Percentiles rank a stretch among this genome's conserved stretches.
phyloP scores from a whole-genome alignment of 768 basidiomycete genomes.

The Boletus reticulatus region DNA sequence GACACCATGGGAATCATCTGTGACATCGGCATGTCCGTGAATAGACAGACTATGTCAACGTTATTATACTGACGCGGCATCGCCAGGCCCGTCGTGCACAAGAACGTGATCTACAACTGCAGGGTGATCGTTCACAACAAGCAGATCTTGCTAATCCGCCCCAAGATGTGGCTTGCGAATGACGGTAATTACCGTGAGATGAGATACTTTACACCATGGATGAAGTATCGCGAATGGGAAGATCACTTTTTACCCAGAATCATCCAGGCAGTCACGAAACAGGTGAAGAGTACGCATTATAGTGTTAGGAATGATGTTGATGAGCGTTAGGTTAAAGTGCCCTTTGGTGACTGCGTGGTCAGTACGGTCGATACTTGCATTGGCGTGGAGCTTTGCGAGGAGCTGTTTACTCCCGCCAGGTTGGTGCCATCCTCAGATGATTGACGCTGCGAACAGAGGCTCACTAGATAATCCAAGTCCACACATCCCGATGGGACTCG shows the following conservation, averaged over 20 bases:
- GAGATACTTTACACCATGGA: slow-evolving; percentile 94
- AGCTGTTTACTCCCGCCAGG: slow-evolving; percentile 96
- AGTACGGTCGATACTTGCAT: slow-evolving; percentile 95
- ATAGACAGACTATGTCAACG: not conserved
- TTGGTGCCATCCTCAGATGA: slow-evolving; percentile 26
- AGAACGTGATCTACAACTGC: slow-evolving; percentile 98
- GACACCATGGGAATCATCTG: slow-evolving; percentile 86
- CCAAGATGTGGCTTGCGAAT: slow-evolving; percentile 99
- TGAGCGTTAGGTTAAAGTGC: slow-evolving; percentile 70
- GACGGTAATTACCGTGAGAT: slow-evolving; percentile 95
- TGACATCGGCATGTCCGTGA: slow-evolving; percentile 89
- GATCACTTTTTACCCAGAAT: slow-evolving; percentile 91
- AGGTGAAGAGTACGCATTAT: slow-evolving; percentile 46
- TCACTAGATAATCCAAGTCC: slow-evolving; percentile 52
- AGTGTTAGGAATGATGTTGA: not conserved
- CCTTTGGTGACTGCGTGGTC: slow-evolving; percentile 93
- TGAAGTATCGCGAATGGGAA: slow-evolving; percentile 84
- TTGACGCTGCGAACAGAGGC: not conserved
- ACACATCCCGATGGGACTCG: slow-evolving; percentile 96
- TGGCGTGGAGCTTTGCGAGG: slow-evolving; percentile 96
- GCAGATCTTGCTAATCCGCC: slow-evolving; percentile 90
- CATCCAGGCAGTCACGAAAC: slow-evolving; percentile 83
- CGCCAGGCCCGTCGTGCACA: slow-evolving; percentile 91
- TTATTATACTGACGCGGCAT: not conserved
- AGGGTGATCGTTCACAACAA: slow-evolving; percentile 84